Percentiles rank a stretch among this genome's conserved stretches.
These are phyloP conservation scores for Phytophthora meadii DNA, from an alignment of 352 stramenopile species.

Conservation along the genomic window DNA sequence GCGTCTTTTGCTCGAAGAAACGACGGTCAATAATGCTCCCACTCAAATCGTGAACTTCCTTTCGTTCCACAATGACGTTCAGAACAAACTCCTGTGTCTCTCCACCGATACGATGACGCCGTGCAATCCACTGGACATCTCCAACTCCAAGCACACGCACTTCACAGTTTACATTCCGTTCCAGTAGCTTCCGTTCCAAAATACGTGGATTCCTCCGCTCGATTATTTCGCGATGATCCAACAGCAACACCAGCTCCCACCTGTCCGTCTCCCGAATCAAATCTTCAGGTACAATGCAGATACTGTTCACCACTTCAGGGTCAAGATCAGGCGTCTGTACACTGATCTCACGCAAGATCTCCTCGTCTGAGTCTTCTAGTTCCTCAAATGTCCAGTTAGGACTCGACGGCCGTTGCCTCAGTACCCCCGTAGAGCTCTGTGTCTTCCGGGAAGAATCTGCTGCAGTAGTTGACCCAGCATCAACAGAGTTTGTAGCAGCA, in stretches of 20 bases:
- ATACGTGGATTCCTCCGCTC: slow-evolving; percentile 76
- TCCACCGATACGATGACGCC: slow-evolving; percentile 47
- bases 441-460: not conserved
- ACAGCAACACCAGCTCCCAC: slow-evolving; percentile 80
- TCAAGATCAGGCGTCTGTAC: slow-evolving; percentile 12
- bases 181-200: slow-evolving; percentile 82
- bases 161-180: slow-evolving; percentile 82
- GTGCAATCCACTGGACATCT: slow-evolving; percentile 82
- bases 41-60: slow-evolving; percentile 81
- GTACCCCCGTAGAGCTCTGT: slow-evolving; percentile 2
- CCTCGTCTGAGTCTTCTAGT: slow-evolving; percentile 53
- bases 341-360: slow-evolving; percentile 7
- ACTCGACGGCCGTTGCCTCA: slow-evolving; percentile 14
- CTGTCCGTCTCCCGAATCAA: slow-evolving; percentile 47
- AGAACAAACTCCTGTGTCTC: slow-evolving; percentile 71
- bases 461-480: not conserved
- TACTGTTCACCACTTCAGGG: slow-evolving; percentile 15
- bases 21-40: slow-evolving; percentile 85
- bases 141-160: slow-evolving; percentile 78
- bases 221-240: slow-evolving; percentile 87
- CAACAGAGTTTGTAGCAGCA: not conserved
- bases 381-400: slow-evolving; percentile 43
- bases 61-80: slow-evolving; percentile 87
- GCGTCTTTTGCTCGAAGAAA: slow-evolving; percentile 84
- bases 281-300: slow-evolving; percentile 17